These are phyloP conservation scores for Stephanodiscus triporus DNA, from an alignment of 108 stramenopile species.

Conservation along the genomic window DNA sequence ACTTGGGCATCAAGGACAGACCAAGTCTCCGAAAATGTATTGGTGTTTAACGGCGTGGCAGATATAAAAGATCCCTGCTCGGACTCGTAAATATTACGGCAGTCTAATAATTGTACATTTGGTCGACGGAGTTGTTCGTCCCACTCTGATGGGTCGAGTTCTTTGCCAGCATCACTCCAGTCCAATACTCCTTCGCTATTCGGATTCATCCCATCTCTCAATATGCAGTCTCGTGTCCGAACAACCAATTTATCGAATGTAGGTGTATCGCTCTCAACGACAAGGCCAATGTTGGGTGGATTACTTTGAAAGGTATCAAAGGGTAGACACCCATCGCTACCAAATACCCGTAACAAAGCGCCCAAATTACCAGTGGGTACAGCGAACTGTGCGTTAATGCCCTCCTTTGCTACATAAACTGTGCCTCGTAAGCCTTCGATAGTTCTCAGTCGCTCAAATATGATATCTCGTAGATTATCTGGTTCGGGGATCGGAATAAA, in stretches of 20 bases:
- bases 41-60: constrained; percentile 68
- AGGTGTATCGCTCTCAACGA: constrained; percentile 45
- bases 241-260: constrained; percentile 66
- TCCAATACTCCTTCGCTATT: constrained; percentile 28
- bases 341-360: constrained; percentile 31
- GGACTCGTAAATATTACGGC: constrained; percentile 78
- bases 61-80: constrained; percentile 67
- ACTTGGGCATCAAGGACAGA: constrained; percentile 50
- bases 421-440: constrained; percentile 56
- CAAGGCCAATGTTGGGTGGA: constrained; percentile 52
- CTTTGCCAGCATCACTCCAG: constrained; percentile 58
- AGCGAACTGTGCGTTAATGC: constrained; percentile 90
- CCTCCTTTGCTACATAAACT: constrained; percentile 81
- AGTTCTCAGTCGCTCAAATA: constrained; percentile 40
- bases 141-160: constrained; percentile 58
- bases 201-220: constrained; percentile 52
- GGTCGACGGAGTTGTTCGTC: constrained; percentile 44
- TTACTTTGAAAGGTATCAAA: constrained; percentile 56
- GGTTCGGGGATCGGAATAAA: constrained; percentile 49
- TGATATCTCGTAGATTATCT: constrained; percentile 32
- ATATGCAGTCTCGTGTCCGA: constrained; percentile 51
- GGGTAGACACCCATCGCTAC: constrained; percentile 42
- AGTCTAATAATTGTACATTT: constrained; percentile 53
- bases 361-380: constrained; percentile 63
- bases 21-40: constrained; percentile 77